These are phyloP conservation scores for Rhytidhysteron rufulum DNA, from an alignment of 2,329 filamentous ascomycete species.

Conservation along the genomic window DNA sequence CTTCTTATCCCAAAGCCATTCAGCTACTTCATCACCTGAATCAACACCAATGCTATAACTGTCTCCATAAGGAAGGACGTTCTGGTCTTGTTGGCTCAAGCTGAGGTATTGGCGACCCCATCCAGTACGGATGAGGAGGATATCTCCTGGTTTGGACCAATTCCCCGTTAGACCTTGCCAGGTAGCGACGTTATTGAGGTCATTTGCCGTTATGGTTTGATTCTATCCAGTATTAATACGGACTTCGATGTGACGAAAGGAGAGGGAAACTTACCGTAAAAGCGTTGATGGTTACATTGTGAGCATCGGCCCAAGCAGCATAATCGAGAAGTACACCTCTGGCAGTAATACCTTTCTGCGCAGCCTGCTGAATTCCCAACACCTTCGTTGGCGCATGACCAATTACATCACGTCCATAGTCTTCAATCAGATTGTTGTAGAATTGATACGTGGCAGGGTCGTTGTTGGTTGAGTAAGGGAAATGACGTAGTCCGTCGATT, in stretches of 20 bases:
- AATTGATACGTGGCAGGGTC: conserved; percentile 2
- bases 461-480: conserved; percentile 1
- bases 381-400: conserved; percentile 1
- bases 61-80: not conserved
- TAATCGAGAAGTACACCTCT: conserved; percentile 4
- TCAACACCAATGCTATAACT: not conserved
- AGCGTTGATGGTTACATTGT: conserved; percentile 3
- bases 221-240: too few species aligned
- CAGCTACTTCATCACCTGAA: conserved; percentile 1
- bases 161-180: conserved; percentile 3
- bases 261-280: conserved; percentile 1
- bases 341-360: conserved; percentile 4
- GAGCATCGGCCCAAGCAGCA: conserved; percentile 1
- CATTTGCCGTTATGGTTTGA: not conserved
- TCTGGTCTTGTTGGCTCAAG: conserved; percentile 2
- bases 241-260: too few species aligned
- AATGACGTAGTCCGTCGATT: conserved; percentile 5
- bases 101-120: not conserved
- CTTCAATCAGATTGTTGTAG: conserved; percentile 4
- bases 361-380: conserved; percentile 5
- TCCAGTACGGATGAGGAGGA: conserved; percentile 2
- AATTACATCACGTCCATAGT: conserved; percentile 4
- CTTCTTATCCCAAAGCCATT: conserved; percentile 6
- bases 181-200: conserved; percentile 1
- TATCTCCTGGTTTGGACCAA: conserved; percentile 3